Percentiles rank a stretch among this genome's conserved stretches.
Evolutionary conservation across 139 green algal species (phyloP).

Genomic region (Microglena sp.): DNA sequence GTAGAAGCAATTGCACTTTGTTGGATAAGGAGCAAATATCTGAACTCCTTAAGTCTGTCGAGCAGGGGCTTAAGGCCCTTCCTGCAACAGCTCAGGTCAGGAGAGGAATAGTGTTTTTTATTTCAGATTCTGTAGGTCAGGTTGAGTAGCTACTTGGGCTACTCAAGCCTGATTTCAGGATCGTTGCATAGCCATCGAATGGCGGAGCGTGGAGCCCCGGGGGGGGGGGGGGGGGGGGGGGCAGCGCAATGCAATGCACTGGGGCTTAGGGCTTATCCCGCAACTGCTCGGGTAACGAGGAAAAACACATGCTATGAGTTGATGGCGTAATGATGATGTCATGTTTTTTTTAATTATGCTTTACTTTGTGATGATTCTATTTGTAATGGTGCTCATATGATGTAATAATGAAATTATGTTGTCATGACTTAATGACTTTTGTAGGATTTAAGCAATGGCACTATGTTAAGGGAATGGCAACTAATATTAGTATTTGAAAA

Average conservation of each 20-base stretch:
- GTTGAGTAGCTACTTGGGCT: not conserved
- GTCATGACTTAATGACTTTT: not conserved
- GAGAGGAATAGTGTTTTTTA: not conserved
- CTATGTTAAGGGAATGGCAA: no score
- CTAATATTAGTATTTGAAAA: no score
- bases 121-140: not conserved
- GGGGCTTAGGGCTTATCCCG: constrained; percentile 54
- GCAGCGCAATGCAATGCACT: not conserved
- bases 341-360: no score
- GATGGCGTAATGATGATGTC: no score
- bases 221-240: no score
- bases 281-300: constrained; percentile 68
- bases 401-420: no score
- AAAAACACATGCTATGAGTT: no score
- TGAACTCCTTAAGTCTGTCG: constrained; percentile 17
- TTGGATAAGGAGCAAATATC: no score
- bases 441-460: no score
- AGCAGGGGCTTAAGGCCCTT: constrained; percentile 54
- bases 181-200: not conserved
- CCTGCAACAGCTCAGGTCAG: constrained; percentile 68
- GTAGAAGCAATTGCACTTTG: no score
- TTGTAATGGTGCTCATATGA: no score
- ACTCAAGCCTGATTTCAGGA: not conserved
- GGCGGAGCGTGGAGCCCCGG: not conserved
- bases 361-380: no score